These are phyloP conservation scores for Sisymbrium irio DNA, from an alignment of 345 rosid species.

Conservation along the genomic window DNA sequence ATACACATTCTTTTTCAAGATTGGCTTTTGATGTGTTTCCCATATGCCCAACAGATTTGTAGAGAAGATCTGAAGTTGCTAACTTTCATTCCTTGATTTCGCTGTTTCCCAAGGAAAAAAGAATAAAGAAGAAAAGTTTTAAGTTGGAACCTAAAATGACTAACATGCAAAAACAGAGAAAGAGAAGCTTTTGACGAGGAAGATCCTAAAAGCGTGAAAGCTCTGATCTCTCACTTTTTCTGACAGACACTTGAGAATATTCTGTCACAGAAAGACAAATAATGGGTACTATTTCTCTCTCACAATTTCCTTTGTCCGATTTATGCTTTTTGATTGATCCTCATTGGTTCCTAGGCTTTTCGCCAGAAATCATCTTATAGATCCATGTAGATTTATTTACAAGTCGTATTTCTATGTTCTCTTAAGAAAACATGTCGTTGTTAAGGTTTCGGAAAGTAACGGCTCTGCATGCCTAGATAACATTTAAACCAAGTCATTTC, in stretches of 20 bases:
- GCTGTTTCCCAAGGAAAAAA: neutral
- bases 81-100: neutral
- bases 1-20: neutral
- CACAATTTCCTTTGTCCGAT: neutral
- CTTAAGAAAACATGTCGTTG: neutral
- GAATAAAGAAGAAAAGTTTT: neutral
- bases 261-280: constrained; percentile 1
- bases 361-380: neutral
- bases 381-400: neutral
- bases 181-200: constrained; percentile 8
- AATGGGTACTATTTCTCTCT: constrained; percentile 30
- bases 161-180: constrained; percentile 18
- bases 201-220: constrained; percentile 19
- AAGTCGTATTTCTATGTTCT: neutral
- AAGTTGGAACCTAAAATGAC: constrained; percentile 14
- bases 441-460: neutral
- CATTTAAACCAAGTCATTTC: neutral
- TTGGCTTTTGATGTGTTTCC: constrained; percentile 22
- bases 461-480: neutral
- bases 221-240: constrained; percentile 8
- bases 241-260: neutral
- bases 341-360: neutral
- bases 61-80: constrained; percentile 8
- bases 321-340: constrained; percentile 2
- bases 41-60: neutral